phyloP scores from a whole-genome alignment of 1,139 yeast species.

The Suhomyces bribrorum region DNA sequence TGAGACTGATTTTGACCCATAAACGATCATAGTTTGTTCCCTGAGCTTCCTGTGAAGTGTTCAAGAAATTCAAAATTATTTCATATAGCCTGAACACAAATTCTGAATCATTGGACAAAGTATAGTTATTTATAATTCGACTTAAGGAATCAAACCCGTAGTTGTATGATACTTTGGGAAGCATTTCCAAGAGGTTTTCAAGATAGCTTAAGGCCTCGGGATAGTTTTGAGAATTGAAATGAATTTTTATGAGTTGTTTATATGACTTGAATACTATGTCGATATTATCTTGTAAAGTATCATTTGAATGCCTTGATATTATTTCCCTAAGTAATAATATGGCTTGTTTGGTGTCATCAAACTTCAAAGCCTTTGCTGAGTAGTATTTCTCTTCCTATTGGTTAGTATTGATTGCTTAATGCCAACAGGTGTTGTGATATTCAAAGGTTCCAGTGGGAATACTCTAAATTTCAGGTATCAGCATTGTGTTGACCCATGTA shows the following conservation, averaged over 20 bases:
- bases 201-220: slow-evolving; percentile 37
- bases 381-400: slow-evolving; percentile 56
- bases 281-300: slow-evolving; percentile 18
- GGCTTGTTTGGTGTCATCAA: slow-evolving; percentile 47
- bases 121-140: slow-evolving; percentile 53
- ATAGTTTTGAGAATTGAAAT: slow-evolving; percentile 35
- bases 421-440: background rate
- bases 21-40: slow-evolving; percentile 48
- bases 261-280: slow-evolving; percentile 59
- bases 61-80: slow-evolving; percentile 27
- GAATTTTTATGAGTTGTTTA: slow-evolving; percentile 66
- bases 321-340: slow-evolving; percentile 15
- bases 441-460: too few relatives aligned
- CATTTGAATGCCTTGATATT: slow-evolving; percentile 2
- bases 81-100: slow-evolving; percentile 34
- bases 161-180: slow-evolving; percentile 36
- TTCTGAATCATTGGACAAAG: slow-evolving; percentile 28
- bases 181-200: slow-evolving; percentile 22
- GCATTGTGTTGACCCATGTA: slow-evolving; percentile 10
- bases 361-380: slow-evolving; percentile 62
- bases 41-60: slow-evolving; percentile 12
- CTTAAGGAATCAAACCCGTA: slow-evolving; percentile 66
- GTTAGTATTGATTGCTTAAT: slow-evolving; percentile 22
- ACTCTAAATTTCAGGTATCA: too few relatives aligned
- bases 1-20: slow-evolving; percentile 57